phyloP scores from a whole-genome alignment of 371 early-diverging fungal species.

The Apophysomyces sp. region DNA sequence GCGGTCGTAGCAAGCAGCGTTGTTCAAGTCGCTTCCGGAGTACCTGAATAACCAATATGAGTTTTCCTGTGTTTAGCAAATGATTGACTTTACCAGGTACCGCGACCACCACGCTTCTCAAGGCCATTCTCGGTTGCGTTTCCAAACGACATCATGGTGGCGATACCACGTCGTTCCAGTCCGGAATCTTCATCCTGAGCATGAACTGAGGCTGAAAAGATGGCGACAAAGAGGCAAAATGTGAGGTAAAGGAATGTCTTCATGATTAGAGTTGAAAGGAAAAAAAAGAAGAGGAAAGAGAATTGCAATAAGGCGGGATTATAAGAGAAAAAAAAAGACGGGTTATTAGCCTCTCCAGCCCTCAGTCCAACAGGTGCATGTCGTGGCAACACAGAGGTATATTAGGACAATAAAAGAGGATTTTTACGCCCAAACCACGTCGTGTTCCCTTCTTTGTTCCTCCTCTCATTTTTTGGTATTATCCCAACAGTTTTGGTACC shows the following conservation, averaged over 20 bases:
- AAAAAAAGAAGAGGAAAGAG: constrained; percentile 3
- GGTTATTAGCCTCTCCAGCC: constrained; percentile 1
- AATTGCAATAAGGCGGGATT: constrained; percentile 3
- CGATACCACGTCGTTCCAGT: constrained; percentile 34
- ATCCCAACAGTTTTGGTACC: too few species aligned
- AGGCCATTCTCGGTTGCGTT: constrained; percentile 18
- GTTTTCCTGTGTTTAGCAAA: background rate
- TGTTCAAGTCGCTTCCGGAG: constrained; percentile 42
- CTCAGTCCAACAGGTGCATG: background rate
- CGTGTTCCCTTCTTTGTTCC: background rate
- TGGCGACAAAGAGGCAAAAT: constrained; percentile 6
- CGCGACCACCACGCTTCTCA: constrained; percentile 38
- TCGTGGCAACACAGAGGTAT: constrained; percentile 10
- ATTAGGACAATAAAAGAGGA: background rate
- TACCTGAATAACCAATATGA: constrained; percentile 34
- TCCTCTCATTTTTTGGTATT: too few species aligned
- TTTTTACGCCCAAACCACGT: background rate
- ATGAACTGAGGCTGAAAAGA: constrained; percentile 5
- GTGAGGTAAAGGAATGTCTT: background rate
- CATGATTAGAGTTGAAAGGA: background rate
- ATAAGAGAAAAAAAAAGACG: constrained; percentile 7
- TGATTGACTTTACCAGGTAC: constrained; percentile 38
- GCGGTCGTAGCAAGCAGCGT: constrained; percentile 53
- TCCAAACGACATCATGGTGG: constrained; percentile 29
- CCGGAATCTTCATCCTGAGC: constrained; percentile 4